Base-by-base conservation (phyloP, 768 basidiomycete genomes). In the Tricholoma terreum region DNA sequence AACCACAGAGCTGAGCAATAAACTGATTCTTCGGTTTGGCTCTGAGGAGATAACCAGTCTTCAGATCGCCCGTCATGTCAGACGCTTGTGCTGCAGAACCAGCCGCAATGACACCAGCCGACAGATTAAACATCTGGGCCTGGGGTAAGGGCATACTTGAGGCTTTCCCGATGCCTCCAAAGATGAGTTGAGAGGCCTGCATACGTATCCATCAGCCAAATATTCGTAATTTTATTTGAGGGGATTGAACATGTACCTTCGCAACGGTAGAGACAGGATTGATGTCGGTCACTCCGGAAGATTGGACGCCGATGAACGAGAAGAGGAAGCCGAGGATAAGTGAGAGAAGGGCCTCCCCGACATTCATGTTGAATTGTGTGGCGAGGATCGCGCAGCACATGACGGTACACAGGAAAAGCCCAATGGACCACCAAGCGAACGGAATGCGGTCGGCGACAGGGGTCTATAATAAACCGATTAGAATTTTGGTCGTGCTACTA, bases 1-100 rank as follows among this genome's bases (percentile, higher is more conserved):
- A 74, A 52, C 85, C 85, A 58, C 72, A 75, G 3, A 85, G 70
- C 69, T 85, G 84, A 22, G 81, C 83, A 58, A 82, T 72, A 64
- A 86, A 86, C 70, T 86, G 82, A 67, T 83, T 82, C 55, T 71
- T 77, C 36, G 85, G 85, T 62, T 84, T 86, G 11, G 84, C 80
- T 51, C 85, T 75, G 22, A 86, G 77, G 57, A 87, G 81, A 67
- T 85, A 85, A 58, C 84, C 83, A n/a, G 86, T 84, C 72, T 87
- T 86, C 62, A 87, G 67, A 66, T 87, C 86, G 55, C 84, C 80
- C 46, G 80, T 82, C 86, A 87, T 86, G 65, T 87, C 86, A 30
- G 78, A 64, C 21, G 83, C 77, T 63, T 84, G 83, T 19, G 77
- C 81, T 19, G 84, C 82, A 50, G 83, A 78, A 33, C 81, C 82